Evolutionary conservation across 2,329 filamentous ascomycete genomes (phyloP).

Genomic region (Erysiphe neolycopersici): DNA sequence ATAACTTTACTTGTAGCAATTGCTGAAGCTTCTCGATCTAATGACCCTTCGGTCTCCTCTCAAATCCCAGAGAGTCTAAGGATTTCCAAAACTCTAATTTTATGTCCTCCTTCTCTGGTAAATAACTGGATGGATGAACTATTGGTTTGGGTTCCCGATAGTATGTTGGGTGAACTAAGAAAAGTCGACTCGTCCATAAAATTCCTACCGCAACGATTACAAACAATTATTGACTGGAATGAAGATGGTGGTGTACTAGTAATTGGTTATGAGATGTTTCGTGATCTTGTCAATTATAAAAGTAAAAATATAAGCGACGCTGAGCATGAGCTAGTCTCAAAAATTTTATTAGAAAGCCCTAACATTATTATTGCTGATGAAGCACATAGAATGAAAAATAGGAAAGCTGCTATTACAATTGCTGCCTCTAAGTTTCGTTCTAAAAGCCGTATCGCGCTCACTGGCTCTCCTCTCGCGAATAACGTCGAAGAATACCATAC

Average conservation of each 20-base stretch:
- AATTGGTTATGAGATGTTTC: conserved; percentile 46
- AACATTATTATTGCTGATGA: conserved; percentile 65
- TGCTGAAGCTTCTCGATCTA: conserved; percentile 33
- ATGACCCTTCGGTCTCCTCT: conserved; percentile 24
- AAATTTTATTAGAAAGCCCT: conserved; percentile 30
- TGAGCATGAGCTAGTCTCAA: conserved; percentile 16
- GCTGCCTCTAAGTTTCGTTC: conserved; percentile 35
- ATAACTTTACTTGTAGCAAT: conserved; percentile 61
- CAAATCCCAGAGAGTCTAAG: conserved; percentile 45
- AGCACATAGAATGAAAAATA: conserved; percentile 55
- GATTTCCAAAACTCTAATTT: conserved; percentile 35
- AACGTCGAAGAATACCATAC: conserved; percentile 59
- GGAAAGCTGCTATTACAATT: conserved; percentile 21
- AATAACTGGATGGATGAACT: conserved; percentile 70
- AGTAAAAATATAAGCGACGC: conserved; percentile 11
- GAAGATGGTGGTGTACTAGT: conserved; percentile 44
- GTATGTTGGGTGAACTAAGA: conserved; percentile 26
- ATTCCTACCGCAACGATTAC: conserved; percentile 16
- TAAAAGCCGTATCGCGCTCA: conserved; percentile 51
- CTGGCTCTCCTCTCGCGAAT: conserved; percentile 67
- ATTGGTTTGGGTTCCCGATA: conserved; percentile 33
- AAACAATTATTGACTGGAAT: conserved; percentile 30
- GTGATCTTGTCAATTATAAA: conserved; percentile 16
- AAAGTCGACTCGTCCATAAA: conserved; percentile 22
- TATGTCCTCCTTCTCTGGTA: conserved; percentile 50